Conservation (phyloP, 768 basidiomycete genomes). For the Lactarius akahatsu region DNA sequence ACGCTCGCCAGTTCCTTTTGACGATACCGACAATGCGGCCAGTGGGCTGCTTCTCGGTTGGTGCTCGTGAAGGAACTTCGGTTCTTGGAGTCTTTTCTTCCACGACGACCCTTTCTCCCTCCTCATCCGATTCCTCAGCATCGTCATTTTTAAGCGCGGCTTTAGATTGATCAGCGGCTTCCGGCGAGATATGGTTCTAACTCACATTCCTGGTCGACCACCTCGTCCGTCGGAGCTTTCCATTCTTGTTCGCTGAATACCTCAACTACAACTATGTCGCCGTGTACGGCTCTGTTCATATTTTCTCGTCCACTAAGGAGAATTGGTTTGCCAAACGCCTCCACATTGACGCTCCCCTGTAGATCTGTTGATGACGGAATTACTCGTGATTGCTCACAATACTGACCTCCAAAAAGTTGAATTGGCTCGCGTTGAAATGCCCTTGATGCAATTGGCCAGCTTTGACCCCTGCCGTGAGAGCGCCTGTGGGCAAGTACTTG, state of each 20-base stretch:
- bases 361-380: background rate
- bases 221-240: constrained; percentile 90
- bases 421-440: constrained; percentile 91
- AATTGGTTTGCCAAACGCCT: constrained; percentile 71
- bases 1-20: constrained; percentile 96
- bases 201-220: constrained; percentile 89
- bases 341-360: constrained; percentile 78
- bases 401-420: constrained; percentile 89
- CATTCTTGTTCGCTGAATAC: constrained; percentile 85
- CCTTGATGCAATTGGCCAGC: constrained; percentile 85
- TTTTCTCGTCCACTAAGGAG: constrained; percentile 85
- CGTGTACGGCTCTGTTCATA: constrained; percentile 94
- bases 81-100: constrained; percentile 34
- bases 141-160: constrained; percentile 86
- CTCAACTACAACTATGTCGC: constrained; percentile 90
- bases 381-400: background rate
- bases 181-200: constrained; percentile 14
- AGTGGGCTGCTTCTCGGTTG: constrained; percentile 78
- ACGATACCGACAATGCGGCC: constrained; percentile 89
- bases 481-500: constrained; percentile 77
- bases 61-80: constrained; percentile 33
- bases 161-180: constrained; percentile 33
- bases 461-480: constrained; percentile 79
- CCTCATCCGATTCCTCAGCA: constrained; percentile 70
- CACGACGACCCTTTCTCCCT: constrained; percentile 43